phyloP scores from a whole-genome alignment of 257 asterid genomes.

The Agastache rugosa region DNA sequence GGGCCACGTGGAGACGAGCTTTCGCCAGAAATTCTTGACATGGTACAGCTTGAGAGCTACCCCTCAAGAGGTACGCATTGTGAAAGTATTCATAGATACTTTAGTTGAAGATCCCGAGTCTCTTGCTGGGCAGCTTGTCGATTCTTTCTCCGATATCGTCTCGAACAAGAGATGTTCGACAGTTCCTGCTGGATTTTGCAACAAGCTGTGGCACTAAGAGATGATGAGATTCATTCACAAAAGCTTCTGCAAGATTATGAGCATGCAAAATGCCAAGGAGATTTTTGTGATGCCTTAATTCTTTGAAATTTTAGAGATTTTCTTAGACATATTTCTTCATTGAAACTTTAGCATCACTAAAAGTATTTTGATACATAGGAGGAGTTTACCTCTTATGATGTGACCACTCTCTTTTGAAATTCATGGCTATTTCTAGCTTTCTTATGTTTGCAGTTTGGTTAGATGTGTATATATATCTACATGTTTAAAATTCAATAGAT shows the following conservation, averaged over 20 bases:
- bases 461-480: not conserved
- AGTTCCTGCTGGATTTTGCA: conserved; percentile 64
- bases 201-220: conserved; percentile 79
- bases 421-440: not conserved
- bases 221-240: not conserved
- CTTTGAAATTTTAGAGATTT: conserved; percentile 22
- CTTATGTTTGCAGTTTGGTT: not conserved
- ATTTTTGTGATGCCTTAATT: conserved; percentile 23
- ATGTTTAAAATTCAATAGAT: not conserved
- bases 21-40: conserved; percentile 77
- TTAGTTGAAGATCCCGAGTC: conserved; percentile 67
- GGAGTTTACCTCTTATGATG: not conserved
- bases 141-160: conserved; percentile 64
- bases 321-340: conserved; percentile 13
- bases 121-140: conserved; percentile 75
- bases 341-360: conserved; percentile 10
- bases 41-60: conserved; percentile 87
- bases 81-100: conserved; percentile 69
- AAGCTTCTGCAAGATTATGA: not conserved
- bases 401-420: conserved; percentile 9
- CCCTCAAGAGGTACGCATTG: conserved; percentile 62
- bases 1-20: conserved; percentile 63
- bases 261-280: not conserved
- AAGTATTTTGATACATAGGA: conserved; percentile 15
- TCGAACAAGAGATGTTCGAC: conserved; percentile 51